Evolutionary conservation across 345 rosid genomes (phyloP).

Genomic region (Eucalyptus guilfoylei): DNA sequence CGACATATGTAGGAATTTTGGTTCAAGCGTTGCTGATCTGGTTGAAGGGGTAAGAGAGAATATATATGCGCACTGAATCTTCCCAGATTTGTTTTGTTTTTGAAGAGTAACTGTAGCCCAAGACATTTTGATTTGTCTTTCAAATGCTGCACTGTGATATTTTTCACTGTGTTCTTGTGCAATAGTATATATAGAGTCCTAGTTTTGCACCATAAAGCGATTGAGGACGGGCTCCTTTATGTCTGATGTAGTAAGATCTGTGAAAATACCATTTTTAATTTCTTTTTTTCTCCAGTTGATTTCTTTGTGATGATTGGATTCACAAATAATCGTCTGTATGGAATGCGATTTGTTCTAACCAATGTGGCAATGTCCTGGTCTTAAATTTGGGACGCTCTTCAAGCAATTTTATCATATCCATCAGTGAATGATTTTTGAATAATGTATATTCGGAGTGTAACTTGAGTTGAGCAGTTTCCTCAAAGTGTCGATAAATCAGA

Average conservation of each 20-base stretch:
- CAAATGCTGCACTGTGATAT: background rate
- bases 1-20: background rate
- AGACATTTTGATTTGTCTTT: background rate
- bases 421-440: background rate
- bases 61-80: background rate
- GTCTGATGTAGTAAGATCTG: background rate
- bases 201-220: background rate
- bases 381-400: background rate
- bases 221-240: background rate
- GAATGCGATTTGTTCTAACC: background rate
- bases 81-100: background rate
- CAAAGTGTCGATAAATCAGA: background rate
- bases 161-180: background rate
- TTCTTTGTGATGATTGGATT: background rate
- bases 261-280: background rate
- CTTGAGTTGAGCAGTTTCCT: background rate
- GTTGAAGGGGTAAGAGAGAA: slow-evolving; percentile 2
- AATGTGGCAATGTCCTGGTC: background rate
- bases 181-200: background rate
- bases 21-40: slow-evolving; percentile 1
- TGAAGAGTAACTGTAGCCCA: background rate
- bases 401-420: background rate
- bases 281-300: background rate
- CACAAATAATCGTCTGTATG: background rate
- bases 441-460: background rate